These are phyloP conservation scores for Mucor circinelloides DNA, from an alignment of 371 early-diverging fungal genomes.

Conservation along the genomic window DNA sequence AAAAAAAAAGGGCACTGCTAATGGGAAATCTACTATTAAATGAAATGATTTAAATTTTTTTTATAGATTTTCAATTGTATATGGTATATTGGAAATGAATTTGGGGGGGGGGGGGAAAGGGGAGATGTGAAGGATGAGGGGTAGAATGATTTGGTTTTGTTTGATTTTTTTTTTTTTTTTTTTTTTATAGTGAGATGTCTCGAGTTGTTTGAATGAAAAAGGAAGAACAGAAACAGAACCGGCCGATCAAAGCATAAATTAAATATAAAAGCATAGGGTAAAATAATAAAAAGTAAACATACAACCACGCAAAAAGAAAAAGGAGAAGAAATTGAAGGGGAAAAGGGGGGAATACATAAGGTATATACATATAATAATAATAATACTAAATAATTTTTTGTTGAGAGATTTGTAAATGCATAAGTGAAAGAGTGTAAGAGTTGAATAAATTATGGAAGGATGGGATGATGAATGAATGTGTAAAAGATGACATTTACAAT, in stretches of 20 bases:
- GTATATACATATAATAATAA: constrained; percentile 13
- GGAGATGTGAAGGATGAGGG: not conserved
- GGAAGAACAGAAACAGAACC: constrained; percentile 21
- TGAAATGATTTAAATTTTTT: not conserved
- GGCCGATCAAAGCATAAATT: constrained; percentile 33
- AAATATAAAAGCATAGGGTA: constrained; percentile 1
- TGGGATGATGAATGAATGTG: not conserved
- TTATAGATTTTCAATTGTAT: not conserved
- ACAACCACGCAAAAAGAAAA: constrained; percentile 17
- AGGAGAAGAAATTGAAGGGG: not conserved
- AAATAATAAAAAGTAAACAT: constrained; percentile 9
- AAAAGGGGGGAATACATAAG: not conserved
- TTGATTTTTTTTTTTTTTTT: not conserved
- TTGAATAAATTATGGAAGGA: constrained; percentile 6
- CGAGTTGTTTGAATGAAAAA: not conserved
- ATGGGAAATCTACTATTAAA: not conserved
- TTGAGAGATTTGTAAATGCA: not conserved
- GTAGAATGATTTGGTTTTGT: not conserved
- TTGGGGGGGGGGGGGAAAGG: not conserved
- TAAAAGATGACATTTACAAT: not conserved
- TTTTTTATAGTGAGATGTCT: not conserved
- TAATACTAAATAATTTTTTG: not conserved
- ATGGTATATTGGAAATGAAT: not conserved
- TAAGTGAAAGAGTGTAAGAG: constrained; percentile 6
- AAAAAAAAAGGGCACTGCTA: no score